Base-by-base conservation (phyloP, 2,329 filamentous ascomycete species). In the Curvularia lunata region DNA sequence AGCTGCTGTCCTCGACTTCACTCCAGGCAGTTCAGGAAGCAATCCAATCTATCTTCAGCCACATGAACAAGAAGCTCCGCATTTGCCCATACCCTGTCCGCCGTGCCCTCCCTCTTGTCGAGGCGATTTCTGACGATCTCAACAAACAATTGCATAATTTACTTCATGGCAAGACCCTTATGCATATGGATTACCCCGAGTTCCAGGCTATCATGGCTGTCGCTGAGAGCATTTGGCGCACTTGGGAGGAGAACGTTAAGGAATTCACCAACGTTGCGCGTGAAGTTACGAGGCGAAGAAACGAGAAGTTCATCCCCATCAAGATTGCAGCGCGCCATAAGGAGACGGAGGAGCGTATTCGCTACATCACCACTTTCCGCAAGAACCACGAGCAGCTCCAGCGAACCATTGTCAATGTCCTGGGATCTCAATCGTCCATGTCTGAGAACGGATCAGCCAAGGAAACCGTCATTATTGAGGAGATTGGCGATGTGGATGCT, bases 261-360 rank as follows among this genome's bases (percentile, higher is more conserved):
- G 95, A 98, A 69, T 99, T 99, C 73, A 98, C 94, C 16, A 97
- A 97, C 67, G 91, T 98, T 63, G 94, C 95, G 32, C 91, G 95
- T 79, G 96, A 99, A 72, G 92, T 96, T 6, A 97, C 92, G 3
- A 87, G 94, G 64, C 90, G 93, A 68, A 87, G 95, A 67, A 96
- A 97, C 71, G 96, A 98, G 77, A 97, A 96, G 76, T 99, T 99
- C 76, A 97, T 99, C 64, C 93, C 94, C 4, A 98, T 99, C 82
- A 98, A 98, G 81, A 93, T 99, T 75, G 86, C 84, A 64, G 90
- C 92, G 60, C 90, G 91, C 68, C 95, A 99, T 75, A 88, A 87
- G 38, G 91, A 94, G 75, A 91, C 95, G 25, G 92, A 98, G 77
- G 89, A 95, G 62, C 88, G 95, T 42, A 83, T 99, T 66, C 92